Percentiles rank a stretch among this genome's conserved stretches.
These are phyloP conservation scores for Phaseolus coccineus DNA, from an alignment of 331 rosid species.

Conservation along the genomic window DNA sequence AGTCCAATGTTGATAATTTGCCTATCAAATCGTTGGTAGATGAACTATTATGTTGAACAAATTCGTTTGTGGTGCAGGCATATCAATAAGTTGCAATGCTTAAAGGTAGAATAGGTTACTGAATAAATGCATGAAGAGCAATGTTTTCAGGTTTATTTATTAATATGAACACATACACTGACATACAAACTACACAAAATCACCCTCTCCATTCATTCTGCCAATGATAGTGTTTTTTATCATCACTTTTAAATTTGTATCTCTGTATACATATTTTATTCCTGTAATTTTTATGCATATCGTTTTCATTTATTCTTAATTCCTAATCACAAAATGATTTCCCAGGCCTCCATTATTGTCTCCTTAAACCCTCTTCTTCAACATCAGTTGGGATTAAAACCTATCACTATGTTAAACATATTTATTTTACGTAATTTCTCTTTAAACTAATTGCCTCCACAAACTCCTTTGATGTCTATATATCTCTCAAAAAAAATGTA, in stretches of 20 bases:
- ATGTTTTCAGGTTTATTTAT: not conserved
- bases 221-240: not conserved
- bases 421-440: too few species aligned
- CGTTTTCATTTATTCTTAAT: not conserved
- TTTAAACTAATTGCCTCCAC: too few species aligned
- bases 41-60: conserved; percentile 48
- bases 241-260: not conserved
- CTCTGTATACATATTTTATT: not conserved
- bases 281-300: not conserved
- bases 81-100: not conserved
- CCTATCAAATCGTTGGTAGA: conserved; percentile 54
- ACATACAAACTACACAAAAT: not conserved
- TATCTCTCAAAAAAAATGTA: too few species aligned
- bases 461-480: too few species aligned
- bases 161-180: not conserved
- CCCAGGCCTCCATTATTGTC: too few species aligned
- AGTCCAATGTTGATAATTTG: conserved; percentile 62
- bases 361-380: too few species aligned
- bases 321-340: too few species aligned
- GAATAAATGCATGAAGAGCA: conserved; percentile 24
- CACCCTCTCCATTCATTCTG: not conserved
- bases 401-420: too few species aligned
- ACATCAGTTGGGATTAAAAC: too few species aligned
- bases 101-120: not conserved
- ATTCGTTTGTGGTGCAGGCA: not conserved